Evolutionary conservation across 2,329 filamentous ascomycete genomes (phyloP).

Genomic region (Cryphonectria naterciae): DNA sequence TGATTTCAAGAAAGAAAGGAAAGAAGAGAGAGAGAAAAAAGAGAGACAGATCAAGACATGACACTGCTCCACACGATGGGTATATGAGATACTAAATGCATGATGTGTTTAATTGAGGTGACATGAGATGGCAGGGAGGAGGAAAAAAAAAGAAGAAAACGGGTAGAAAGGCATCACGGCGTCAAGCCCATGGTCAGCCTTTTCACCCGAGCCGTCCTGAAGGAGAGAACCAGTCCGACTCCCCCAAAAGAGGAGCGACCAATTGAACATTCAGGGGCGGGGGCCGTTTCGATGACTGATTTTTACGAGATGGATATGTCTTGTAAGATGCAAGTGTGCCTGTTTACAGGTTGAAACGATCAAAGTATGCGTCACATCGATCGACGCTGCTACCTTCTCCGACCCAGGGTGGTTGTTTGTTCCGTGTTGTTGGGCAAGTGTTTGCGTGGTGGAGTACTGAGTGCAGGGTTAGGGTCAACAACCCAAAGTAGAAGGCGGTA

Average conservation of each 20-base stretch:
- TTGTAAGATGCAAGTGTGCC: neutral
- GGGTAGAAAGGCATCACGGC: neutral
- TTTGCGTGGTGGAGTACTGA: neutral
- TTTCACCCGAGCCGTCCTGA: neutral
- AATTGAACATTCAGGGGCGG: neutral
- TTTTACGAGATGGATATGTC: slow-evolving; percentile 11
- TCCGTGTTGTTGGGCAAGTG: neutral
- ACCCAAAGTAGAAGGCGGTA: slow-evolving; percentile 1
- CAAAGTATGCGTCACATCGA: neutral
- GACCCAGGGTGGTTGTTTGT: neutral
- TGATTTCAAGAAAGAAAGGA: neutral
- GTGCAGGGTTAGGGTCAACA: neutral
- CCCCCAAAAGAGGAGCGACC: neutral
- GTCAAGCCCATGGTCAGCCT: neutral
- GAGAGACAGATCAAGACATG: neutral
- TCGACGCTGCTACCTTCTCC: neutral
- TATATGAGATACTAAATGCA: neutral
- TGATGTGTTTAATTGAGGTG: neutral
- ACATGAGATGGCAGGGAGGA: neutral
- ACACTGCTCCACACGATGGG: neutral
- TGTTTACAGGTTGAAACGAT: neutral
- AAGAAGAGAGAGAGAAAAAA: too few relatives aligned
- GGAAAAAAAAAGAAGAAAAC: neutral
- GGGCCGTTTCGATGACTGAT: slow-evolving; percentile 12
- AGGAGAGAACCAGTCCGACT: neutral